Evolutionary conservation across 108 stramenopile genomes (phyloP).

Genomic region (Schizochytrium sp.): DNA sequence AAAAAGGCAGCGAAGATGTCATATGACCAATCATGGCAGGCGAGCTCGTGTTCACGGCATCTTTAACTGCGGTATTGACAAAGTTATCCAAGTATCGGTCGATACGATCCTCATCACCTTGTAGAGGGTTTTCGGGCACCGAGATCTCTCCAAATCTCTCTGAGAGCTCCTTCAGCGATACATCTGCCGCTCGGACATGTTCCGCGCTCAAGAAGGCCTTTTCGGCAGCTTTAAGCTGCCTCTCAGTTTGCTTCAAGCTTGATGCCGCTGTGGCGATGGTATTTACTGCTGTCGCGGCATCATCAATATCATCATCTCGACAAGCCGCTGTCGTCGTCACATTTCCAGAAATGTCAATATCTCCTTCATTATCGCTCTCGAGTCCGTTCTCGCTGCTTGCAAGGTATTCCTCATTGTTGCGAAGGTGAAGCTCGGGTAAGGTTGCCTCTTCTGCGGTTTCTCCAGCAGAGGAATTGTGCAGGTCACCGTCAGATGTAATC

Average conservation of each 20-base stretch:
- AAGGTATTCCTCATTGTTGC: not conserved
- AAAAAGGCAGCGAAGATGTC: conserved; percentile 42
- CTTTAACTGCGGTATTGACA: conserved; percentile 29
- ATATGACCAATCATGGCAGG: conserved; percentile 56
- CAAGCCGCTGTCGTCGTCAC: not conserved
- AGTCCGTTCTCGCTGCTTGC: not conserved
- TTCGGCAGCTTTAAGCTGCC: conserved; percentile 36
- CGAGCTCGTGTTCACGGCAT: conserved; percentile 20
- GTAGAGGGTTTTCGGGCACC: conserved; percentile 38
- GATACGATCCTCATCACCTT: conserved; percentile 15
- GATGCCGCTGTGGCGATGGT: not conserved
- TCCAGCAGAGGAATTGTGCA: not conserved
- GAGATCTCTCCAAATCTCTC: not conserved
- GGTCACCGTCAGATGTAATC: not conserved
- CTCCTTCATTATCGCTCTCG: not conserved
- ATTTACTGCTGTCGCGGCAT: not conserved
- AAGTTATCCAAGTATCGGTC: conserved; percentile 22
- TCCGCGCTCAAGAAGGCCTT: not conserved
- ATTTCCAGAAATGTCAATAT: not conserved
- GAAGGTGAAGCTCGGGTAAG: conserved; percentile 33
- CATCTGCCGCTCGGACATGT: not conserved
- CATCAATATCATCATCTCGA: not conserved
- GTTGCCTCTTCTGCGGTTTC: not conserved
- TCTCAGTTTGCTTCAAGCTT: conserved; percentile 57
- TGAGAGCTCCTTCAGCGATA: conserved; percentile 24